Base-by-base conservation (phyloP, 139 green algal genomes). In the Chlamydomonas sp. region DNA sequence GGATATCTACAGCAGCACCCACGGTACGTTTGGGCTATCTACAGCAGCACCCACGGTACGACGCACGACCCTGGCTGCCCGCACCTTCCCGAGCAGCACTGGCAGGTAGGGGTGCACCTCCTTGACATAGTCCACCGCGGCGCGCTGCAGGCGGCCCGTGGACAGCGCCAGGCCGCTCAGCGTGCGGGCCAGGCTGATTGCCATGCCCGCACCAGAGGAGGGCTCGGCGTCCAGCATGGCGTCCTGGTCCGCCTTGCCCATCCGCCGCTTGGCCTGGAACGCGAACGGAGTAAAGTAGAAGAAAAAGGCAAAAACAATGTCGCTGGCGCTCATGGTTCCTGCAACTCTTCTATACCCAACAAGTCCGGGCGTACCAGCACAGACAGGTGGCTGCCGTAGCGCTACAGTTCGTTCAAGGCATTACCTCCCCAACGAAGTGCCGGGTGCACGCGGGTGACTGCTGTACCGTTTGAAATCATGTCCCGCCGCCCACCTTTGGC, bases 261-360 rank as follows among this genome's bases (percentile, higher is more conserved):
- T 86, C 20, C 17, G 80, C 58, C 59, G 72, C 80, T 85, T 85
- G 16, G 77, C 64, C 80, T 85, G 67, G 17, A 16, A 9, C 20
- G 60, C 74, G 31, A 49, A 49, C 31, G 31, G 31, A 49, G 31
- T 49, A 49, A 49, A 49, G 31, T 49, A 49, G 31, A 49, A 49
- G 31, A 49, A 49, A 49, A 49, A 49, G 31, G 31, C 31, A 49
- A 49, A 49, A 49, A 49, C 31, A 49, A 49, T 49, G 31, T 49
- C 31, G 31, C 31, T 49, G 31, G 31, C 31, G 31, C 31, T 49
- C 31, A n/a, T 49, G 31, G 31, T 49, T 49, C 31, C 31, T 49
- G 31, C 31, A 49, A 49, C 31, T 49, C 31, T 49, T 0, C 31
- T 49, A 49, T 49, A 49, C 31, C 31, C 31, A 49, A 49, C 31